Conservation (phyloP, 495 filamentous ascomycete species). For the Geoglossum glabrum region DNA sequence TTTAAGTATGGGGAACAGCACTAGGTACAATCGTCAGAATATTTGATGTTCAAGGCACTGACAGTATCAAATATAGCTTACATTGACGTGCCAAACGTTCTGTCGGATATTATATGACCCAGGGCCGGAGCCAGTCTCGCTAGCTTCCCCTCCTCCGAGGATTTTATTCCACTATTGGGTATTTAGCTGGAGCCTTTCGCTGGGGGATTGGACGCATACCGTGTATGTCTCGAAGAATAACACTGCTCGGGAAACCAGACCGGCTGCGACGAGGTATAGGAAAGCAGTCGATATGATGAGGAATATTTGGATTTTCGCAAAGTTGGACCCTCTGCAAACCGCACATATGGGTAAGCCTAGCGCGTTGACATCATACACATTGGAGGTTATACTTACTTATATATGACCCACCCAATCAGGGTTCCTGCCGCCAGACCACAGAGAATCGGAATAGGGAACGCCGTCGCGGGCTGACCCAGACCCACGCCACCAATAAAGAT, state of each 20-base stretch:
- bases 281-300: constrained; percentile 64
- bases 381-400: constrained; percentile 36
- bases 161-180: constrained; percentile 35
- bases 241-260: constrained; percentile 56
- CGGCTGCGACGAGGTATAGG: constrained; percentile 71
- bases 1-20: constrained; percentile 57
- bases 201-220: constrained; percentile 4
- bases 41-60: not conserved
- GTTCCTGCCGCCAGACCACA: constrained; percentile 42
- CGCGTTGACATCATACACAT: constrained; percentile 1
- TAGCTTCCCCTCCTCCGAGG: constrained; percentile 47
- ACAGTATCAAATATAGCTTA: constrained; percentile 19
- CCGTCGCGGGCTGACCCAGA: constrained; percentile 46
- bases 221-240: constrained; percentile 45
- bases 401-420: constrained; percentile 48
- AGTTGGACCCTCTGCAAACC: constrained; percentile 32
- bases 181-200: not conserved
- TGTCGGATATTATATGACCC: constrained; percentile 74
- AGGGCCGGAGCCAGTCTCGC: constrained; percentile 53
- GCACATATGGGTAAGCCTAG: constrained; percentile 4
- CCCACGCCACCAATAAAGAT: constrained; percentile 69
- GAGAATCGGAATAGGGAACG: constrained; percentile 56
- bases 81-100: constrained; percentile 84
- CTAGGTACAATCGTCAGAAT: constrained; percentile 15
- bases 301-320: constrained; percentile 54